A percentile compares a stretch with the other conserved stretches of the same genome.
These are phyloP conservation scores for Mortierella sp. DNA, from an alignment of 371 early-diverging fungal genomes.

Conservation along the genomic window DNA sequence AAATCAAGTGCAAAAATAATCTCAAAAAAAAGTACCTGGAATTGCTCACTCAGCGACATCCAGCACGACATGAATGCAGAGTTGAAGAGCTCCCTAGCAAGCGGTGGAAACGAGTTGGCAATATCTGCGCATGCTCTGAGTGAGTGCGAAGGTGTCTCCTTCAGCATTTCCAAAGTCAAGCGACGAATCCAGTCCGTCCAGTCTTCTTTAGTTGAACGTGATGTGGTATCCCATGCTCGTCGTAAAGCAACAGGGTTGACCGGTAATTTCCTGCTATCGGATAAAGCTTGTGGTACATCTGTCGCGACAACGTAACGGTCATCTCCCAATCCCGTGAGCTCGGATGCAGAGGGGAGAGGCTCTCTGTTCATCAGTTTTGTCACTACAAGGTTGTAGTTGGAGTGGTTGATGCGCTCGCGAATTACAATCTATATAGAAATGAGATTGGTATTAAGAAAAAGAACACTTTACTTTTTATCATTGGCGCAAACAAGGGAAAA, in stretches of 20 bases:
- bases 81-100: constrained; percentile 95
- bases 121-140: constrained; percentile 91
- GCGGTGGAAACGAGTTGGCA: constrained; percentile 85
- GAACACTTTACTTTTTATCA: background rate
- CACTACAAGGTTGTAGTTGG: constrained; percentile 36
- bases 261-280: constrained; percentile 73
- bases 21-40: constrained; percentile 64
- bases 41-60: constrained; percentile 90
- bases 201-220: constrained; percentile 92
- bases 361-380: constrained; percentile 35
- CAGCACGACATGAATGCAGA: constrained; percentile 98
- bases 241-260: constrained; percentile 91
- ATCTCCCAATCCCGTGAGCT: constrained; percentile 50
- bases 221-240: constrained; percentile 94
- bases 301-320: constrained; percentile 47
- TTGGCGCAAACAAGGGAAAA: background rate
- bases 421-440: constrained; percentile 14
- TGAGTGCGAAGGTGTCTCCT: constrained; percentile 96
- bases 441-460: too few relatives aligned
- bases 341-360: constrained; percentile 36
- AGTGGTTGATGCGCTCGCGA: constrained; percentile 28
- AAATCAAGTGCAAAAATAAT: background rate
- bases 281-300: constrained; percentile 48
- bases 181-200: constrained; percentile 97
- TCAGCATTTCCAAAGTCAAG: constrained; percentile 91